Base-by-base conservation (phyloP, 2,329 filamentous ascomycete species). In the Phialophora expanda region DNA sequence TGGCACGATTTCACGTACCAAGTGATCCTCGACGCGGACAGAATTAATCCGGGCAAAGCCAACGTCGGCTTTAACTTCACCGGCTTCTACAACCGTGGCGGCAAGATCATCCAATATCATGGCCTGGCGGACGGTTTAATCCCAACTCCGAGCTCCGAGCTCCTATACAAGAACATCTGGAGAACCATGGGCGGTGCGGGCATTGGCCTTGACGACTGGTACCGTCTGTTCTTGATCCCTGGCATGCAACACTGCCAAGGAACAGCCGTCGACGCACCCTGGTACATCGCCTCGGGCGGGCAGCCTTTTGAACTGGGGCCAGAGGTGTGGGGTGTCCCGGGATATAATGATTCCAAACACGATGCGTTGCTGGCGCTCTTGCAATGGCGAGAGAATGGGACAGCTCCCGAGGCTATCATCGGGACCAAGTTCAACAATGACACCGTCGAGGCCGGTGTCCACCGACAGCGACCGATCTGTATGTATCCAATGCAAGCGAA, bases 181-280 rank as follows among this genome's bases (percentile, higher is more conserved):
- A 67, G 76, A 24, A 72, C 74, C 0, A 78, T 84, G 74, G 74
- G 78, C 0, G 56, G 76, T 5, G 61, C 70, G 0, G 73, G 76
- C 0, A 54, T 68, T 4, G 64, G 74, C 0, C 66, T 81, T 7
- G 79, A 81, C 65, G 75, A 76, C 0, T 81, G 79, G 68, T 78
- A 81, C 55, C 79, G 80, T 53, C 81, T 82, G 70, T 86, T 86
- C 71, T 76, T 76, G 22, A 78, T 87, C n/a, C 83, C 84, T 0
- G 85, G 85, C 0, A 83, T 86, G 81, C 75, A 75, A 11, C 84
- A 86, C 72, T 86, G 84, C 69, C 5, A 7, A 44, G 63, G 64
- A 1, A 68, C 71, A 1, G 81, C 81, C 5, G 75, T 77, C n/a
- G 78, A 81, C 48, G 76, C 81, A 2, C 77, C 79, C 70, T 77